Evolutionary conservation across 2,329 filamentous ascomycete genomes (phyloP).

Genomic region (Talaromyces sp.): DNA sequence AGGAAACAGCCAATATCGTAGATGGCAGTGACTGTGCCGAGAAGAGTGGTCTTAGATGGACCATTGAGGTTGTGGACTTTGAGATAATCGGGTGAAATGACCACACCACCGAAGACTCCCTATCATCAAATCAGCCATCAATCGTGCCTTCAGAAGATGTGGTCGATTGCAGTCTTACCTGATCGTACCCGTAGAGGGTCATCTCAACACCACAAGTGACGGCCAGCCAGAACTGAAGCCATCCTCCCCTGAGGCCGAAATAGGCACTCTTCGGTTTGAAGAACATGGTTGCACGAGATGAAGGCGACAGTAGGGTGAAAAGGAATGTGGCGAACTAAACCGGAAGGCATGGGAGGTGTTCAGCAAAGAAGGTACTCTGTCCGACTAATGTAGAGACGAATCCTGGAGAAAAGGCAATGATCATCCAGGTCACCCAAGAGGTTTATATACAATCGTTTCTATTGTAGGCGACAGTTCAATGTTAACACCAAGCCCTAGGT

Average conservation of each 20-base stretch:
- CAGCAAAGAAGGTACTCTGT: not conserved
- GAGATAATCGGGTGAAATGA: slow-evolving; percentile 54
- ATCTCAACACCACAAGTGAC: slow-evolving; percentile 38
- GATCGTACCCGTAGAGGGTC: slow-evolving; percentile 48
- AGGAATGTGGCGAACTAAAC: not conserved
- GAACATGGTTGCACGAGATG: not conserved
- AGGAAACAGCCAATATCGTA: slow-evolving; percentile 60
- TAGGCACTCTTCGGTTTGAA: slow-evolving; percentile 29
- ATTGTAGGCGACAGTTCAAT: not conserved
- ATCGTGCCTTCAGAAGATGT: not conserved
- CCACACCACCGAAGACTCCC: slow-evolving; percentile 53
- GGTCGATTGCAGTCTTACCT: slow-evolving; percentile 28
- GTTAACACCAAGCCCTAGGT: not conserved
- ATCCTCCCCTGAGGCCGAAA: slow-evolving; percentile 53
- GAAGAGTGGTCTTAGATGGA: slow-evolving; percentile 27
- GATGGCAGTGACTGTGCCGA: slow-evolving; percentile 51
- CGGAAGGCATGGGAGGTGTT: not conserved
- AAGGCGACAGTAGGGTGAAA: not conserved
- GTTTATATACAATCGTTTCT: not conserved
- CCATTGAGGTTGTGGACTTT: slow-evolving; percentile 45
- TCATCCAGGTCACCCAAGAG: not conserved
- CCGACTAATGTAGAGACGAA: not conserved
- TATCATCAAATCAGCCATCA: not conserved
- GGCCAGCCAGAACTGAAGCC: slow-evolving; percentile 57
- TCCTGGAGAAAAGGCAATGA: not conserved